Conservation (phyloP, 345 rosid species). For the Salix caprea region DNA sequence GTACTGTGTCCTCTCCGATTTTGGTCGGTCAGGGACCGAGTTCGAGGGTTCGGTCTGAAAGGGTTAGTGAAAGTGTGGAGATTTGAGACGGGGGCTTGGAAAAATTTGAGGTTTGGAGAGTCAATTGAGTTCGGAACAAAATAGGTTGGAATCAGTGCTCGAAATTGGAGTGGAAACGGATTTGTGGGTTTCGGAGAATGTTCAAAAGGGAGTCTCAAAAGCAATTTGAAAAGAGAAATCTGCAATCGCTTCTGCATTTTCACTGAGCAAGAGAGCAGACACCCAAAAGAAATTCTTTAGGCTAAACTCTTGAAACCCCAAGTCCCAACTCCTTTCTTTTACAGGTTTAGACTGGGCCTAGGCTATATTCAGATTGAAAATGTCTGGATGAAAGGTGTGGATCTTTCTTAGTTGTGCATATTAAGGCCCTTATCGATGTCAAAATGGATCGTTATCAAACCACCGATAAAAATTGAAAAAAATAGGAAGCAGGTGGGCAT, state of each 20-base stretch:
- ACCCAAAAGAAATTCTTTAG: too few species aligned
- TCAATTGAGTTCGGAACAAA: conserved; percentile 12
- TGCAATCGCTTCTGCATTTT: conserved; percentile 38
- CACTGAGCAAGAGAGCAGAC: background rate
- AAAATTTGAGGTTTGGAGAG: conserved; percentile 3
- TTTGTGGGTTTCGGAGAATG: conserved; percentile 21
- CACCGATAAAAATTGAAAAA: background rate
- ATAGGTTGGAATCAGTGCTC: conserved; percentile 10
- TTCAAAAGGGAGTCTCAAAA: conserved; percentile 26
- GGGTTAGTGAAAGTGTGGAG: background rate
- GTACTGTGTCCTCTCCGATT: conserved; percentile 31
- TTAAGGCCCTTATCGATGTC: background rate
- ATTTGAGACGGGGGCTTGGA: conserved; percentile 8
- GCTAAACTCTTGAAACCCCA: background rate
- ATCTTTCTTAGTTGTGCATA: background rate
- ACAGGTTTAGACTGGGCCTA: background rate
- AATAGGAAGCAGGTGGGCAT: too few species aligned
- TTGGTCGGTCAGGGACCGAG: background rate
- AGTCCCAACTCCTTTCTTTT: too few species aligned
- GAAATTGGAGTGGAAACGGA: conserved; percentile 9
- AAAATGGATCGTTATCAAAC: background rate
- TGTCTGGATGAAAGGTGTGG: background rate
- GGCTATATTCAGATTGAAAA: background rate
- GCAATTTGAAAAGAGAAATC: conserved; percentile 31
- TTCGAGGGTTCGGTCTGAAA: conserved; percentile 3